phyloP scores from a whole-genome alignment of 1,284 basidiomycete species.

The Porodaedalea pini region DNA sequence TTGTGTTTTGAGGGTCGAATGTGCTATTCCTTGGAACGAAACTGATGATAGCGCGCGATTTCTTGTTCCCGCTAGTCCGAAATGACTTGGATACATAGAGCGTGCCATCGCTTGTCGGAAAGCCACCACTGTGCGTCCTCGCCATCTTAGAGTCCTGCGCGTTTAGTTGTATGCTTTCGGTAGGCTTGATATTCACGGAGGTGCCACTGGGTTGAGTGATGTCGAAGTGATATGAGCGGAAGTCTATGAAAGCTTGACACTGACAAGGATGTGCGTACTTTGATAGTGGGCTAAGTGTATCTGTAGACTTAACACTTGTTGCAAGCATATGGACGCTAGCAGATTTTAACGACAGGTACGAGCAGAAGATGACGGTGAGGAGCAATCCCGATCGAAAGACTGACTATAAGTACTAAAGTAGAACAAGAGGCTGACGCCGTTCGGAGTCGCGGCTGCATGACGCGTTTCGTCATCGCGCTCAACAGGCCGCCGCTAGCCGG shows the following conservation, averaged over 20 bases:
- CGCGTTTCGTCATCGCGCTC: not conserved
- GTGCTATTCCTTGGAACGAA: slow-evolving; percentile 82
- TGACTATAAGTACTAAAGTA: no score
- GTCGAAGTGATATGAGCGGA: no score
- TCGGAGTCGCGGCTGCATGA: not conserved
- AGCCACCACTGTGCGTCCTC: slow-evolving; percentile 41
- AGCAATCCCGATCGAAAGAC: no score
- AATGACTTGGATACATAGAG: slow-evolving; percentile 74
- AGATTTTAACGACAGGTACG: no score
- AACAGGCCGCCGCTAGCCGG: not conserved
- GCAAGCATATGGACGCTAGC: no score
- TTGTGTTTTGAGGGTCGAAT: slow-evolving; percentile 79
- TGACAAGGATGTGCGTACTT: not conserved
- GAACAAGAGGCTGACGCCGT: not conserved
- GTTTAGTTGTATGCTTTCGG: not conserved
- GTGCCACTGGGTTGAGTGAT: not conserved
- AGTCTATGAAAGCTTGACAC: no score
- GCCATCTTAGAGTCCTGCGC: not conserved
- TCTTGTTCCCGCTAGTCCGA: slow-evolving; percentile 61
- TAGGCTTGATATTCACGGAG: not conserved
- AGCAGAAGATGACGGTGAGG: no score
- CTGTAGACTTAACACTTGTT: not conserved
- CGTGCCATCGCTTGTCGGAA: slow-evolving; percentile 58
- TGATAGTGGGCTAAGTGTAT: not conserved
- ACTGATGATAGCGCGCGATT: slow-evolving; percentile 70